Percentiles rank a stretch among this genome's conserved stretches.
phyloP scores from a whole-genome alignment of 441 rosid species.

The Aleurites moluccanus region DNA sequence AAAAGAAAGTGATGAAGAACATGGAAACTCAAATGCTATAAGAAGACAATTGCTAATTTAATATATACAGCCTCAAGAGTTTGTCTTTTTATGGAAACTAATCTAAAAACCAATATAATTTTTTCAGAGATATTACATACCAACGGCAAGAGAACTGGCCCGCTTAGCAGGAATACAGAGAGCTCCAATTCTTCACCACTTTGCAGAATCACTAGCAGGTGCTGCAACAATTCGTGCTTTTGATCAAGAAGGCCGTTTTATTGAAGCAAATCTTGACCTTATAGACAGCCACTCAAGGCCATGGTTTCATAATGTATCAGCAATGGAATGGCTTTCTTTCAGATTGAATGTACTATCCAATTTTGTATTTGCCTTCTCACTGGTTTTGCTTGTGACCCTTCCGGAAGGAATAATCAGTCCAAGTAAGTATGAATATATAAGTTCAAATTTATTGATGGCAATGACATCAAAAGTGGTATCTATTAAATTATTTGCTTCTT shows the following conservation, averaged over 20 bases:
- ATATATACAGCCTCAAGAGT: conserved; percentile 5
- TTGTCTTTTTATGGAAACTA: neutral
- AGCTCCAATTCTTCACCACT: conserved; percentile 98
- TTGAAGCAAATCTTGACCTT: conserved; percentile 58
- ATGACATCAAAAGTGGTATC: neutral
- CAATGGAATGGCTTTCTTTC: conserved; percentile 99
- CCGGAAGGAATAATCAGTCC: conserved; percentile 98
- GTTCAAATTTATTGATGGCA: neutral
- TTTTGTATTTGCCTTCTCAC: conserved; percentile 90
- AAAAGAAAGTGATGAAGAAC: neutral
- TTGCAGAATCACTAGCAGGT: conserved; percentile 91
- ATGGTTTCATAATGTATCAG: conserved; percentile 88
- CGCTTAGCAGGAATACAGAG: conserved; percentile 87
- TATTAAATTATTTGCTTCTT: neutral
- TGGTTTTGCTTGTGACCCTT: conserved; percentile 82
- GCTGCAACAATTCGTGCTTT: conserved; percentile 93
- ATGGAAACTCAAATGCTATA: neutral
- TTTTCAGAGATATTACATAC: conserved; percentile 86
- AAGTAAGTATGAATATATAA: conserved; percentile 54
- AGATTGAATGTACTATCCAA: conserved; percentile 85
- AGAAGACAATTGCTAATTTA: conserved; percentile 2
- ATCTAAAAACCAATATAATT: conserved; percentile 6
- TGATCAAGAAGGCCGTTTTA: conserved; percentile 78
- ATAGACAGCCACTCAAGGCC: conserved; percentile 87
- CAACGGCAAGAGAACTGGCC: conserved; percentile 93